phyloP scores from a whole-genome alignment of 306 rosid species.

The Cucurbita maxima region DNA sequence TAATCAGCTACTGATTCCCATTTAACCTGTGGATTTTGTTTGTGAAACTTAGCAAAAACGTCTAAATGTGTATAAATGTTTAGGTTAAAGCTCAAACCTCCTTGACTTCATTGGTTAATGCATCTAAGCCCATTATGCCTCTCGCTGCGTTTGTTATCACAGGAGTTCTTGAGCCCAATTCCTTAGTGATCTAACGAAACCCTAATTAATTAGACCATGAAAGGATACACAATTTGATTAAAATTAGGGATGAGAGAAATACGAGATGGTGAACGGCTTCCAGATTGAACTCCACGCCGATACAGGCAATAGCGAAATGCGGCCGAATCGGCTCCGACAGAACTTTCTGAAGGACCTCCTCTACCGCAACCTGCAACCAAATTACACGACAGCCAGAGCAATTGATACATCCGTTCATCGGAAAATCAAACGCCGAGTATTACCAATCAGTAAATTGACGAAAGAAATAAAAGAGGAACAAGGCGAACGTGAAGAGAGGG shows the following conservation, averaged over 20 bases:
- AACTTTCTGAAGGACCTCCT: conserved; percentile 44
- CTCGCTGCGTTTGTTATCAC: conserved; percentile 29
- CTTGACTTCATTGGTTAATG: conserved; percentile 32
- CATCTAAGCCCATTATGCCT: conserved; percentile 61
- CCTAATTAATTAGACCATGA: neutral
- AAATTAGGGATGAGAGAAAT: conserved; percentile 4
- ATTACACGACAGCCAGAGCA: neutral
- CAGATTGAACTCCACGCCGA: conserved; percentile 34
- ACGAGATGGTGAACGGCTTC: conserved; percentile 26
- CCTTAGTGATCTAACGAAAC: conserved; percentile 20
- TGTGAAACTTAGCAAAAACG: neutral
- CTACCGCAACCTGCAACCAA: conserved; percentile 37
- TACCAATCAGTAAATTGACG: neutral
- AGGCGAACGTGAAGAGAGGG: conserved; percentile 25
- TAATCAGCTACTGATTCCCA: conserved; percentile 14
- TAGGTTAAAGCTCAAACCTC: conserved; percentile 30
- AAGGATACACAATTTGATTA: neutral
- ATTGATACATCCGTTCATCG: neutral
- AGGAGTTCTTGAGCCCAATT: conserved; percentile 34
- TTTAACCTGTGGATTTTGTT: conserved; percentile 19
- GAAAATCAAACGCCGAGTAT: neutral
- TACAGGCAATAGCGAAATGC: conserved; percentile 22
- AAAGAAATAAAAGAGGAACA: neutral
- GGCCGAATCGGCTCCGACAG: conserved; percentile 66
- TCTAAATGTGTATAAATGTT: neutral